A percentile compares a stretch with the other conserved stretches of the same genome.
Evolutionary conservation across 192 early-diverging fungal species (phyloP).

Genomic region (Lunasporangiospora selenospora): DNA sequence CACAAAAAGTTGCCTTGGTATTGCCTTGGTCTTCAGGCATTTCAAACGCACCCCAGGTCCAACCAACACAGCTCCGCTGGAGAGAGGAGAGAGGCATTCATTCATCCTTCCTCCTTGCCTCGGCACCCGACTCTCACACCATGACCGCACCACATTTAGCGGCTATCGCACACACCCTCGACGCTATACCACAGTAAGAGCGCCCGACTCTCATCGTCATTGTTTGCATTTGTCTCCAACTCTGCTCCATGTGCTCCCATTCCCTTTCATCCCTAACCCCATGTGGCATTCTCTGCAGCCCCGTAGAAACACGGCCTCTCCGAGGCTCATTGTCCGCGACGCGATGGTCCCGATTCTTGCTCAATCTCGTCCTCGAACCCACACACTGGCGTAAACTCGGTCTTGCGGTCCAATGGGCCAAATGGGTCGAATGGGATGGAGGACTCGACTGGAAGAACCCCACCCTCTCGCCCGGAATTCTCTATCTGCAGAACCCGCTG

Average conservation of each 20-base stretch:
- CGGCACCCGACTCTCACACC: not conserved
- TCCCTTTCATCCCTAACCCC: not conserved
- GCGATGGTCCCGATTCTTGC: constrained; percentile 9
- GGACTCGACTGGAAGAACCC: constrained; percentile 27
- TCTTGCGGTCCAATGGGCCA: constrained; percentile 31
- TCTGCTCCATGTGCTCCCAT: not conserved
- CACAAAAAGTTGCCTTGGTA: too few relatives aligned
- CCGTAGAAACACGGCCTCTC: constrained; percentile 12
- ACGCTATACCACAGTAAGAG: constrained; percentile 37
- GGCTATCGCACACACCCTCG: constrained; percentile 12
- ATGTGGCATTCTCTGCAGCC: too few relatives aligned
- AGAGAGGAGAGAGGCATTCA: not conserved
- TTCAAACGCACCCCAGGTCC: too few relatives aligned
- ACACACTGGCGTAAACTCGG: constrained; percentile 33
- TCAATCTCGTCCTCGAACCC: constrained; percentile 28
- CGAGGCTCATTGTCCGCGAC: constrained; percentile 11
- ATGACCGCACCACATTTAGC: constrained; percentile 17
- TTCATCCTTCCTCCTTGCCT: not conserved
- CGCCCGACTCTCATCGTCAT: not conserved
- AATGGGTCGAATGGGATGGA: constrained; percentile 44
- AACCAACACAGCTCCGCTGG: too few relatives aligned
- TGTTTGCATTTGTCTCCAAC: not conserved
- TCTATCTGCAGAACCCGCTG: constrained; percentile 39
- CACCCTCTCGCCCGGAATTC: constrained; percentile 22
- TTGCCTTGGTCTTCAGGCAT: too few relatives aligned